Conservation (phyloP, 306 rosid species). For the Herpetospermum pedunculosum region DNA sequence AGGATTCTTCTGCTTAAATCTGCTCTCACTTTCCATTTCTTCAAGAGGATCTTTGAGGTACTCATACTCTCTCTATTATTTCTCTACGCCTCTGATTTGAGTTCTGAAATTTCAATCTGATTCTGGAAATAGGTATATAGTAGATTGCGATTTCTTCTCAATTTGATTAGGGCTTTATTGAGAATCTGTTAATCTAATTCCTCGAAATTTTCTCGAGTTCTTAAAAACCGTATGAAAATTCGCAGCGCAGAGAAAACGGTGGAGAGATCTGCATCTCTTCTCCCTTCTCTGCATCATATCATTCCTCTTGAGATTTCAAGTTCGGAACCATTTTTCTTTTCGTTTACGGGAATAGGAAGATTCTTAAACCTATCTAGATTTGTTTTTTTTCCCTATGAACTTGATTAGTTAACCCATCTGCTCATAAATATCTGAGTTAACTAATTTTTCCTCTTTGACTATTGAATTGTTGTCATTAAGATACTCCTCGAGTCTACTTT, state of each 20-base stretch:
- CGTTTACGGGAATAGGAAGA: neutral
- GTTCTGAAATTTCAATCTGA: neutral
- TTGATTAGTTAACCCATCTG: neutral
- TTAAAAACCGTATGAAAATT: neutral
- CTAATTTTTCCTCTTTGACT: neutral
- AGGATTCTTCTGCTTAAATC: slow-evolving; percentile 32
- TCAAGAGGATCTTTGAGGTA: slow-evolving; percentile 68
- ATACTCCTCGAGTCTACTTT: neutral
- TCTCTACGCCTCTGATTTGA: neutral
- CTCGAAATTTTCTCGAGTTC: neutral
- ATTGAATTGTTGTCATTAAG: neutral
- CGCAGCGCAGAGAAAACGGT: neutral
- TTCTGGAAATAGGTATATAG: neutral
- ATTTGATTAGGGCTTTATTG: neutral
- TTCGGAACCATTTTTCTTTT: neutral
- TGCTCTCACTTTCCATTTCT: slow-evolving; percentile 60
- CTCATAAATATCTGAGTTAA: neutral
- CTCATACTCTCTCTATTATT: neutral
- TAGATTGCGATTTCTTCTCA: neutral
- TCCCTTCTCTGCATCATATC: neutral
- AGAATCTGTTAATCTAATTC: neutral
- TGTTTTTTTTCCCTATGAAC: neutral
- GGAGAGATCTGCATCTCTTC: neutral
- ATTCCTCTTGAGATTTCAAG: neutral
- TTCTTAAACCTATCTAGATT: neutral